These are phyloP conservation scores for Hordeum marinum DNA, from an alignment of 176 grass and related monocot genomes.

Conservation along the genomic window DNA sequence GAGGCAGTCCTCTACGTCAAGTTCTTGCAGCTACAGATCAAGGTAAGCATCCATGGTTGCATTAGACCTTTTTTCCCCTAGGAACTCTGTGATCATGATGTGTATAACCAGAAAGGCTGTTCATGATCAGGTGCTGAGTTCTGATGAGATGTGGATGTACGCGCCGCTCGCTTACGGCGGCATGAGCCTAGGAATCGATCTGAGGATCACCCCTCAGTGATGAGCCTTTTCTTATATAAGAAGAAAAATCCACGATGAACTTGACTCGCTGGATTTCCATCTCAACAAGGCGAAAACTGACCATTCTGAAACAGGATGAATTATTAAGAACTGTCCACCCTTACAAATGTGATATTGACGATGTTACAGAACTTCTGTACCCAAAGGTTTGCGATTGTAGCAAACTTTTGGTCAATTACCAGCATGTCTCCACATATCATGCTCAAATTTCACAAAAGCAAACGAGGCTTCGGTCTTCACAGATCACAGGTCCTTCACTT, in stretches of 20 bases:
- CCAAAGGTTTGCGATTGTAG: background rate
- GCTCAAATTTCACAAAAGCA: background rate
- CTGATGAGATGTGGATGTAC: slow-evolving; percentile 86
- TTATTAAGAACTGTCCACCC: background rate
- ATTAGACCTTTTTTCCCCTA: background rate
- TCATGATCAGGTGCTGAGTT: slow-evolving; percentile 62
- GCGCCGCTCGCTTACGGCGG: slow-evolving; percentile 76
- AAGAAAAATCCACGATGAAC: background rate
- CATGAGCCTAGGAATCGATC: slow-evolving; percentile 69
- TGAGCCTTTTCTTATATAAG: background rate
- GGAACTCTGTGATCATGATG: background rate
- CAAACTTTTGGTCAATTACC: background rate
- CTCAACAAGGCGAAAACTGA: background rate
- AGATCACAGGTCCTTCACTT: background rate
- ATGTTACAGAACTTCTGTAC: background rate
- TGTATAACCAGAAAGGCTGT: slow-evolving; percentile 17
- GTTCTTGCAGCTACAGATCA: slow-evolving; percentile 79
- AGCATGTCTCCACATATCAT: background rate
- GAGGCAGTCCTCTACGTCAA: slow-evolving; percentile 84
- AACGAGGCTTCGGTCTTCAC: background rate
- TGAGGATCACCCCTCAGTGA: slow-evolving; percentile 46
- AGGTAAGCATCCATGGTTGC: slow-evolving; percentile 32
- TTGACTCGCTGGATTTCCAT: background rate
- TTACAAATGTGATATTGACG: too few species aligned
- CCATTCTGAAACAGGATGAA: background rate